Base-by-base conservation (phyloP, 495 filamentous ascomycete genomes). In the Pyrenopolyporus hunteri region DNA sequence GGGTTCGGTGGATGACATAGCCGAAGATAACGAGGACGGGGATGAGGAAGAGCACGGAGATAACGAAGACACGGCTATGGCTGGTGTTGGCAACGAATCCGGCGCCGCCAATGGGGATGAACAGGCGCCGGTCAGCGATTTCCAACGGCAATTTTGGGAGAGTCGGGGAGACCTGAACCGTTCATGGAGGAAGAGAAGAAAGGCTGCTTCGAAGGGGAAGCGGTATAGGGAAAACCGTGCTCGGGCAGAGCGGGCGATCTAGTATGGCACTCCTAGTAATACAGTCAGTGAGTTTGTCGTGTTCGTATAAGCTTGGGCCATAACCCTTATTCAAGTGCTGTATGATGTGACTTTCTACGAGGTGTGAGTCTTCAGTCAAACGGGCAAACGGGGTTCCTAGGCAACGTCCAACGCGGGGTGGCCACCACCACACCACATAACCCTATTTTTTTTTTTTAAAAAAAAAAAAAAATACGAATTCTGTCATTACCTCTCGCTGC, bases 61-160 rank as follows among this genome's bases (percentile, higher is more conserved):
- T 2, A 64, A 74, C 0, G 59, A 50, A 23, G 77, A 80, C 14
- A 75, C 74, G 6, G 72, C 68, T 4, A 76, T 71, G 46, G 56
- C 20, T 14, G 26, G 59, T 39, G 67, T 70, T 13, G 76, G 64
- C 11, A 69, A 65, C 6, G 33, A 60, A 10, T 58, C 46, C 0
- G 47, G 13, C 1, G 8, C 26, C 3, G 55, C n/a, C n/a, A n/a
- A 19, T 11, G 46, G 29, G 40, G 64, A 40, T 39, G 61, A 31
- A 64, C 71, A 53, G 59, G 22, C 47, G 13, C 33, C 73, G 2
- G 71, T 76, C 3, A 87, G 85, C 26, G 87, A 90, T 16, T 97
- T 96, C 74, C 80, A 87, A 33, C 90, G 93, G 68, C 92, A 87
- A 85, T 98, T 97, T 73, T 98, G 89, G 84, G 92, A 95, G 71